Conservation (phyloP, 1,139 yeast genomes). For the Candida smagusa region DNA sequence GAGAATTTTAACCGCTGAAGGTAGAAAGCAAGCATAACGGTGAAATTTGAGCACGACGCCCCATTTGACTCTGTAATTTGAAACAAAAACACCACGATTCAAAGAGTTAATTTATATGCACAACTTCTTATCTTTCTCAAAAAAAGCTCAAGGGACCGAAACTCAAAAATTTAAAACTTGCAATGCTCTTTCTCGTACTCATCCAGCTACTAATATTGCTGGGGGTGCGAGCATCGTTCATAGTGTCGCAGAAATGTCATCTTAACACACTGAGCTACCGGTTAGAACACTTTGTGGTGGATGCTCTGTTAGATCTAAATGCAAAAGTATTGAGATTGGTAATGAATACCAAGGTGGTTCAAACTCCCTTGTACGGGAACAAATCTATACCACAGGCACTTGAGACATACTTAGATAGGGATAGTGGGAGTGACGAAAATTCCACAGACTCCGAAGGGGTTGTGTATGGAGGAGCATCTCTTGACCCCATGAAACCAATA, state of each 20-base stretch:
- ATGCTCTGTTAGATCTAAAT: conserved; percentile 39
- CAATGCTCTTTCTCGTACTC: conserved; percentile 1
- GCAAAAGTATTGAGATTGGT: conserved; percentile 34
- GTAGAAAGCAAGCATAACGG: no score
- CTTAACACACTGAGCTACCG: conserved; percentile 7
- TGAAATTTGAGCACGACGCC: no score
- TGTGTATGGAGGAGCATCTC: conserved; percentile 2
- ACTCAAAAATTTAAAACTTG: background rate
- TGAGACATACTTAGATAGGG: background rate
- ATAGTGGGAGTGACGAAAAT: background rate
- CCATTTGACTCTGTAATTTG: no score
- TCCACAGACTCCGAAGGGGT: background rate
- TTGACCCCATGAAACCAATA: conserved; percentile 11
- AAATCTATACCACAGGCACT: background rate
- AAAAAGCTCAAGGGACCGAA: background rate
- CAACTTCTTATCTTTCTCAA: background rate
- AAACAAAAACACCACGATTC: no score
- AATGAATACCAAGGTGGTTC: conserved; percentile 32
- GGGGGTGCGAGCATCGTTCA: conserved; percentile 11
- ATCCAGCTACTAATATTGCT: conserved; percentile 3
- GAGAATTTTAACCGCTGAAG: no score
- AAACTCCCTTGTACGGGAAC: background rate
- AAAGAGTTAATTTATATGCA: no score
- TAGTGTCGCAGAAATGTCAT: conserved; percentile 12
- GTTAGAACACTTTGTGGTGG: conserved; percentile 35